Evolutionary conservation across 1,284 basidiomycete species (phyloP).

Genomic region (Apiotrichum gracile): DNA sequence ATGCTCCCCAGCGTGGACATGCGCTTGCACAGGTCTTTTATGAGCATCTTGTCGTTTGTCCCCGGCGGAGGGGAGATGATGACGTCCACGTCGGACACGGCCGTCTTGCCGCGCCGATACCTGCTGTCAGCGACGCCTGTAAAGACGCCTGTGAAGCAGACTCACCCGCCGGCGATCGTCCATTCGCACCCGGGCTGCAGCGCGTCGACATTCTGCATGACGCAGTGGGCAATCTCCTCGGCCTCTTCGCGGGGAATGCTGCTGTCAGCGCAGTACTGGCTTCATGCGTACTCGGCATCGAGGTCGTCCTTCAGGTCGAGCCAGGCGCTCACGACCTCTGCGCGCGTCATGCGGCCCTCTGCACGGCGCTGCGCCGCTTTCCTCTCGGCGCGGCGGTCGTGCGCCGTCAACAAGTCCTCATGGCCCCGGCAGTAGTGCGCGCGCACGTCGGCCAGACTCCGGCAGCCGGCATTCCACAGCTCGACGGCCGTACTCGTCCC

Average conservation of each 20-base stretch:
- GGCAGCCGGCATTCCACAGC: slow-evolving; percentile 40
- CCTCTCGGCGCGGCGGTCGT: slow-evolving; percentile 18
- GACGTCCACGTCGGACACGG: slow-evolving; percentile 43
- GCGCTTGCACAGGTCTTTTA: slow-evolving; percentile 31
- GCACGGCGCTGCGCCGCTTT: slow-evolving; percentile 27
- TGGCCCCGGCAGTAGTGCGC: slow-evolving; percentile 24
- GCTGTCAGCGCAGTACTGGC: background rate
- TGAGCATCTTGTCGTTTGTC: slow-evolving; percentile 26
- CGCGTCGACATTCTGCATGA: slow-evolving; percentile 36
- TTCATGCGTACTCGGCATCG: slow-evolving; percentile 27
- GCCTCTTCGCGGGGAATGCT: slow-evolving; percentile 44
- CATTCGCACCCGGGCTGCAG: slow-evolving; percentile 36
- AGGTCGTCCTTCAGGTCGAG: slow-evolving; percentile 38
- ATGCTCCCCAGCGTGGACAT: slow-evolving; percentile 34
- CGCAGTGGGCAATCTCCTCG: slow-evolving; percentile 35
- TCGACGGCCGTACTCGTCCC: slow-evolving; percentile 38
- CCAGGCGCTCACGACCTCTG: slow-evolving; percentile 45
- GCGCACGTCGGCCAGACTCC: slow-evolving; percentile 37
- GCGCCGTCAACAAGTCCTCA: slow-evolving; percentile 17
- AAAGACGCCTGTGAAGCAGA: background rate
- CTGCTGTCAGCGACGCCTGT: slow-evolving; percentile 9
- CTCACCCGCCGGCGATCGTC: slow-evolving; percentile 42
- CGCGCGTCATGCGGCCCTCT: slow-evolving; percentile 40
- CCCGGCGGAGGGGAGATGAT: slow-evolving; percentile 29
- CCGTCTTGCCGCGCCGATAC: slow-evolving; percentile 43